phyloP scores from a whole-genome alignment of 257 asterid genomes.

The Anisodus acutangulus region DNA sequence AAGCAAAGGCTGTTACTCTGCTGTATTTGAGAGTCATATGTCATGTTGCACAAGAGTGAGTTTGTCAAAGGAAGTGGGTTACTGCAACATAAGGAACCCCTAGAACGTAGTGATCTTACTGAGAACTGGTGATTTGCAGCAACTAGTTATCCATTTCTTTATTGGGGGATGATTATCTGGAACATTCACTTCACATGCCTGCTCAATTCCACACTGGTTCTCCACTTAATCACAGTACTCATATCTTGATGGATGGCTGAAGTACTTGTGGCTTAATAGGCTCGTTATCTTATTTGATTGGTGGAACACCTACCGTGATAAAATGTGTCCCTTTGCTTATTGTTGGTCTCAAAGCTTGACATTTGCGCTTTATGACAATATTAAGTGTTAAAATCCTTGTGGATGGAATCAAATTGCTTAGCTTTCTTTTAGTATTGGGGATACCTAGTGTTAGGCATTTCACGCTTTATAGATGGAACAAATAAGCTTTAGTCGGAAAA shows the following conservation, averaged over 20 bases:
- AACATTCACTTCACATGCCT: background rate
- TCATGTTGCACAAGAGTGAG: background rate
- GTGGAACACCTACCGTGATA: background rate
- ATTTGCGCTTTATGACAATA: background rate
- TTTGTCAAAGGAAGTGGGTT: background rate
- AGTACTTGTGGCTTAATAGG: background rate
- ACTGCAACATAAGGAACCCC: background rate
- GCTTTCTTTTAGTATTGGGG: background rate
- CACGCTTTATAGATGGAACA: background rate
- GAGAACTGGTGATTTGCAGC: background rate
- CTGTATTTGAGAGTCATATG: background rate
- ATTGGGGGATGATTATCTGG: background rate
- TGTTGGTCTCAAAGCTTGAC: background rate
- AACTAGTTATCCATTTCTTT: background rate
- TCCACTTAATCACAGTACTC: background rate
- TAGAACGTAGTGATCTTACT: background rate
- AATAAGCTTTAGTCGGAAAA: background rate
- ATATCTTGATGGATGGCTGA: background rate
- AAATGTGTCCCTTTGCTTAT: background rate
- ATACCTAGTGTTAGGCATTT: background rate
- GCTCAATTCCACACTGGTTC: background rate
- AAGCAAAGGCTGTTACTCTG: background rate
- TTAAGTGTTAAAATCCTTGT: background rate
- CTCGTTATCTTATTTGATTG: background rate
- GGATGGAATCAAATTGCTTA: background rate